These are phyloP conservation scores for Trichocladium uniseriatum DNA, from an alignment of 495 filamentous ascomycete genomes.

Conservation along the genomic window DNA sequence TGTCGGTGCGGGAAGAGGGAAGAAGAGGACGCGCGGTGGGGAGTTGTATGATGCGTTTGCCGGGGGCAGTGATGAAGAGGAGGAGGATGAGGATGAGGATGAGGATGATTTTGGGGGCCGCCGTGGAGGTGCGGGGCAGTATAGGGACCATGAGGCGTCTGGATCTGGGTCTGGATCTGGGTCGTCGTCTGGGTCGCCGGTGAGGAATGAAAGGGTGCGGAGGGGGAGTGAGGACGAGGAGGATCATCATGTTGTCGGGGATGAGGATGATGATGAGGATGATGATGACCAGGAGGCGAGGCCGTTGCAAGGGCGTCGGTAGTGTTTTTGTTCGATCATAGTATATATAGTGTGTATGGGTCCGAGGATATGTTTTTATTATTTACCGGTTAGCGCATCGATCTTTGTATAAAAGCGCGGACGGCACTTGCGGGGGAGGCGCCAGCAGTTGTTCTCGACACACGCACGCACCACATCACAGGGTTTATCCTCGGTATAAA, in stretches of 20 bases:
- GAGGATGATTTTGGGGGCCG: neutral
- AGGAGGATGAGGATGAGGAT: constrained; percentile 10
- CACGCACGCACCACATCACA: too few relatives aligned
- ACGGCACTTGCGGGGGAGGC: too few relatives aligned
- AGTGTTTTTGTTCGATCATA: neutral
- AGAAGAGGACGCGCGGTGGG: constrained; percentile 54
- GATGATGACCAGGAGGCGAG: constrained; percentile 14
- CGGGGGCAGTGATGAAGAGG: constrained; percentile 49
- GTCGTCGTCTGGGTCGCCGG: constrained; percentile 6
- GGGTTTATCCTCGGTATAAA: too few relatives aligned
- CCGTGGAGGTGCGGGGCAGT: neutral
- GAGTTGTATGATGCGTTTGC: constrained; percentile 95
- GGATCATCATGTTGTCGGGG: constrained; percentile 27
- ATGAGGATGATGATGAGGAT: constrained; percentile 20
- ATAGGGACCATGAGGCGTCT: constrained; percentile 3
- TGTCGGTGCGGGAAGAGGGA: constrained; percentile 8
- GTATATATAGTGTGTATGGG: neutral
- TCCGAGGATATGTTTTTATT: too few relatives aligned
- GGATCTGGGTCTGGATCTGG: constrained; percentile 12
- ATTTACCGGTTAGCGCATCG: too few relatives aligned
- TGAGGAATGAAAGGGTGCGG: constrained; percentile 14
- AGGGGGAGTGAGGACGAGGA: constrained; percentile 41
- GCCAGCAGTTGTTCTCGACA: too few relatives aligned
- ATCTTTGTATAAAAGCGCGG: too few relatives aligned
- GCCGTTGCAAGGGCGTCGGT: constrained; percentile 5